These are phyloP conservation scores for Tricholoma sp. DNA, from an alignment of 768 basidiomycete genomes.

Conservation along the genomic window DNA sequence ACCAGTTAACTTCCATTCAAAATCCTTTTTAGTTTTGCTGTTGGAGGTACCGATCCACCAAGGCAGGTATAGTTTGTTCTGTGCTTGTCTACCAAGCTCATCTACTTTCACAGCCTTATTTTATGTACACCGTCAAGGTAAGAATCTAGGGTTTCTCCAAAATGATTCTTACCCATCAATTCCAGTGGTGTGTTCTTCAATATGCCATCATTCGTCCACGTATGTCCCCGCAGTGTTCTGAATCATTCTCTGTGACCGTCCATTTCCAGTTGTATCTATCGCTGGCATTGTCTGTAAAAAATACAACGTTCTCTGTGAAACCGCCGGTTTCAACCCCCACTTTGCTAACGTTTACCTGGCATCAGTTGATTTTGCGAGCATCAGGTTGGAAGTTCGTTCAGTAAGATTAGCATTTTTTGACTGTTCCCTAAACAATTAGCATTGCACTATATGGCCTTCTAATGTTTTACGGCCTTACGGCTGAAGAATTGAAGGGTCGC, in stretches of 20 bases:
- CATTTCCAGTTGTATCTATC: conserved; percentile 49
- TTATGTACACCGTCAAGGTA: conserved; percentile 86
- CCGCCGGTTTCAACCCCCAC: conserved; percentile 49
- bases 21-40: conserved; percentile 57
- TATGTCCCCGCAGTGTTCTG: conserved; percentile 13
- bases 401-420: neutral
- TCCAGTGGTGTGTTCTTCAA: conserved; percentile 83
- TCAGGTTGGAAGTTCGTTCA: conserved; percentile 45
- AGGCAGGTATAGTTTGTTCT: conserved; percentile 33
- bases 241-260: neutral
- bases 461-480: conserved; percentile 73
- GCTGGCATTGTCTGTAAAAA: conserved; percentile 75
- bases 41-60: conserved; percentile 78
- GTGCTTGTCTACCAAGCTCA: neutral
- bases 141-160: neutral
- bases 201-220: conserved; percentile 70
- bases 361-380: conserved; percentile 73
- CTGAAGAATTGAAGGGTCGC: conserved; percentile 68
- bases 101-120: conserved; percentile 54
- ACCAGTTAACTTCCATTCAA: neutral
- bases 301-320: conserved; percentile 63
- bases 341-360: conserved; percentile 70
- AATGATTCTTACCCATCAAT: conserved; percentile 2
- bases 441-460: conserved; percentile 81
- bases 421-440: conserved; percentile 26